These are phyloP conservation scores for Paraphoma chrysanthemicola DNA, from an alignment of 2,329 filamentous ascomycete genomes.

Conservation along the genomic window DNA sequence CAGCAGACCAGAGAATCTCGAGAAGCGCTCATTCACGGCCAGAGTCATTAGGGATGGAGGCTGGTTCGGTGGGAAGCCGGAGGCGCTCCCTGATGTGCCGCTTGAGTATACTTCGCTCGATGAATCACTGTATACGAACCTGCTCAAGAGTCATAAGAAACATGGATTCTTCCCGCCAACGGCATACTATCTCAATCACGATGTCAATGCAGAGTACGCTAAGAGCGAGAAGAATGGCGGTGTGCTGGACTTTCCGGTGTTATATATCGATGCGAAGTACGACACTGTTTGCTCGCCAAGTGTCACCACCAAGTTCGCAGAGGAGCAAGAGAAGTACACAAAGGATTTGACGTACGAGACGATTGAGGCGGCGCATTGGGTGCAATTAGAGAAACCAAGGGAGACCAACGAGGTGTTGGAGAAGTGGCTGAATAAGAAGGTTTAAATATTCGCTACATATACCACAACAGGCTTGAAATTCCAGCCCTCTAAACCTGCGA, in stretches of 20 bases:
- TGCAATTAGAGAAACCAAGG: conserved; percentile 33
- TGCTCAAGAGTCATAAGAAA: conserved; percentile 47
- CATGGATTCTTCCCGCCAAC: conserved; percentile 50
- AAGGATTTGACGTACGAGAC: conserved; percentile 53
- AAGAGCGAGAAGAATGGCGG: conserved; percentile 47
- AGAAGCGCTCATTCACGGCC: conserved; percentile 31
- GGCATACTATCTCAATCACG: conserved; percentile 55
- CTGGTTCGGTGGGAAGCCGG: conserved; percentile 38
- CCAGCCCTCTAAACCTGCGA: no score
- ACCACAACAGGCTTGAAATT: no score
- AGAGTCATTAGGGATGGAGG: conserved; percentile 31
- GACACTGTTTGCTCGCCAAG: conserved; percentile 46
- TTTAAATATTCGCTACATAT: neutral
- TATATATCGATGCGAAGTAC: conserved; percentile 50
- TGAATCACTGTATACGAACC: conserved; percentile 31
- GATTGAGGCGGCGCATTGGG: conserved; percentile 48
- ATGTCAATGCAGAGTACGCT: conserved; percentile 51
- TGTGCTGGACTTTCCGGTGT: conserved; percentile 41
- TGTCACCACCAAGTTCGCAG: conserved; percentile 40
- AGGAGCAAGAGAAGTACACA: conserved; percentile 44
- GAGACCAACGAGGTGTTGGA: conserved; percentile 31
- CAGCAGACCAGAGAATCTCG: conserved; percentile 26
- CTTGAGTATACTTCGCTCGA: conserved; percentile 35
- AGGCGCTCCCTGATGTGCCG: conserved; percentile 39
- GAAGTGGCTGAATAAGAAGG: conserved; percentile 27